phyloP scores from a whole-genome alignment of 768 basidiomycete species.

The Russula ochroleuca region DNA sequence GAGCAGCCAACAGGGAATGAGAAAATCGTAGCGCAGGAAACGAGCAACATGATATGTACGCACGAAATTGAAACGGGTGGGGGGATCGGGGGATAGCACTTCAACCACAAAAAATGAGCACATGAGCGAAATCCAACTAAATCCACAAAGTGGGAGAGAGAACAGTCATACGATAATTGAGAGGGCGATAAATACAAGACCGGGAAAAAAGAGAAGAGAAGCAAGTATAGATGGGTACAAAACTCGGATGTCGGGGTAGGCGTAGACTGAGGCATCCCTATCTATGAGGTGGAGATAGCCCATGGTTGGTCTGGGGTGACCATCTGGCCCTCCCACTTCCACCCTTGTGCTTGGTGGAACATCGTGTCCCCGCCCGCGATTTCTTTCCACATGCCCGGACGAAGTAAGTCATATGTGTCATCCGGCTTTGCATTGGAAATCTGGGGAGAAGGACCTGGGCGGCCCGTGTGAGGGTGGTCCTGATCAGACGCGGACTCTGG shows the following conservation, averaged over 20 bases:
- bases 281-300: slow-evolving; percentile 63
- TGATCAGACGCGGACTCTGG: slow-evolving; percentile 69
- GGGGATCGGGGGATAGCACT: slow-evolving; percentile 22
- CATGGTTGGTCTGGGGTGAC: slow-evolving; percentile 61
- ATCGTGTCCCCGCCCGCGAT: slow-evolving; percentile 73
- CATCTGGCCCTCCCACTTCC: slow-evolving; percentile 76
- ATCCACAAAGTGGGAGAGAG: slow-evolving; percentile 19
- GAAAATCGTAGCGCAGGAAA: slow-evolving; percentile 14
- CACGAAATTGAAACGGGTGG: slow-evolving; percentile 24
- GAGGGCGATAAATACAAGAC: slow-evolving; percentile 25
- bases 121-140: slow-evolving; percentile 27
- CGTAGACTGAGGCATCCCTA: slow-evolving; percentile 14
- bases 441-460: slow-evolving; percentile 39
- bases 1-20: slow-evolving; percentile 18
- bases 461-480: slow-evolving; percentile 40
- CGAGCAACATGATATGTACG: slow-evolving; percentile 21
- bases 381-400: slow-evolving; percentile 60
- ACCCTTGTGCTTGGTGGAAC: slow-evolving; percentile 54
- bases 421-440: slow-evolving; percentile 46
- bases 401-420: slow-evolving; percentile 44
- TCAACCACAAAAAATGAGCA: slow-evolving; percentile 24
- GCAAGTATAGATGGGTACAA: slow-evolving; percentile 24
- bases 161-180: slow-evolving; percentile 24
- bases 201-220: slow-evolving; percentile 8
- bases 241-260: slow-evolving; percentile 29